Evolutionary conservation across 352 stramenopile genomes (phyloP), one percentile per base, ranked within the genome.

Genomic region (Pythium grandisporangium): DNA sequence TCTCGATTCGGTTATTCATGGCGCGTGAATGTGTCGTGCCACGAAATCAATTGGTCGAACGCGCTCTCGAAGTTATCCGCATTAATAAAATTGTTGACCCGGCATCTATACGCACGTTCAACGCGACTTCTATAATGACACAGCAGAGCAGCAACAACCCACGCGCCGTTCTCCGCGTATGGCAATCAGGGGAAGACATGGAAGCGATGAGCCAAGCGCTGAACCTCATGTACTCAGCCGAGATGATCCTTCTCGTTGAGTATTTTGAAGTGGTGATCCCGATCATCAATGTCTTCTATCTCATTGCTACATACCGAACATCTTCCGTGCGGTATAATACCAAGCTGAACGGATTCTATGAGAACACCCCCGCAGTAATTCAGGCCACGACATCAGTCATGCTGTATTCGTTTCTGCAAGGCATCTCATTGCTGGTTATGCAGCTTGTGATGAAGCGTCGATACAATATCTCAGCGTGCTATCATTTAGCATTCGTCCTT

Each of bases 401-500:
- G 14, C 21, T 61, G 17, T 61, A 61, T 30, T 40, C 53, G 14
- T 21, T 49, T 3, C 33, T 61, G 12, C 47, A 61, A 24, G 46
- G 24, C 11, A 13, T 56, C 2, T 53, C 46, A 14, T 46, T 44
- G 17, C 6, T 55, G 2, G 48, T 32, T 0, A 51, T 55, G 48
- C 40, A 58, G 22, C 30, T 54, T 0, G 30, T 63, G 6, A 55
- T 58, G 50, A 22, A 29, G 10, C 30, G 36, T 20, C 48, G 54
- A 3, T 63, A 50, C 24, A 35, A 41, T 1, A 26, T 55, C 12
- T 63, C 54, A 13, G 48, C 54, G 7, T n/a, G 22, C 12, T 46
- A 51, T 25, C 49, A 58, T 1, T 49, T 63, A 41, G 42, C 44
- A 14, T 63, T 63, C 25, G 32, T 58, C 2, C 25, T 63, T 12